Evolutionary conservation across 2,329 filamentous ascomycete species (phyloP).

Genomic region (Capronia americana): DNA sequence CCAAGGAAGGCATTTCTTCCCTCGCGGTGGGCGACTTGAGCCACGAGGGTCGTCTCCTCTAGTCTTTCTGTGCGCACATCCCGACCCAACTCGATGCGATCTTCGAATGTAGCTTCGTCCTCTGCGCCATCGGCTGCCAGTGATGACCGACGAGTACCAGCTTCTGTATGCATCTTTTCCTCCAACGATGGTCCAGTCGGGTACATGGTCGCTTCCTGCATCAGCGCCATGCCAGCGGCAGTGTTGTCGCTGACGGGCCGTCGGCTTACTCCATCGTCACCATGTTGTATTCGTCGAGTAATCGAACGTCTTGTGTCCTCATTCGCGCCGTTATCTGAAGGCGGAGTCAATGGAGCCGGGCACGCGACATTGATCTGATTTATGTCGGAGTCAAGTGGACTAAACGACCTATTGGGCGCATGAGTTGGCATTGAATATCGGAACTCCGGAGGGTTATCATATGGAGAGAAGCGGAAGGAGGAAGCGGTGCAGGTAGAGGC

Average conservation of each 20-base stretch:
- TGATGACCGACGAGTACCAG: slow-evolving; percentile 5
- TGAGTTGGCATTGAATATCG: slow-evolving; percentile 39
- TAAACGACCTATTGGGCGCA: slow-evolving; percentile 32
- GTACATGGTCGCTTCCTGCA: slow-evolving; percentile 40
- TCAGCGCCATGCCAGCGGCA: slow-evolving; percentile 38
- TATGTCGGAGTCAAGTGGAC: slow-evolving; percentile 28
- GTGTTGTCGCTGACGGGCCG: slow-evolving; percentile 34
- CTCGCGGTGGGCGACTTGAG: not conserved
- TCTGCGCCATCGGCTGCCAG: not conserved
- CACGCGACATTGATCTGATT: slow-evolving; percentile 30
- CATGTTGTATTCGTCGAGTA: slow-evolving; percentile 14
- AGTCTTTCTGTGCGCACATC: not conserved
- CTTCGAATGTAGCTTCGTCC: slow-evolving; percentile 8
- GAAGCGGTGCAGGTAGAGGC: not conserved
- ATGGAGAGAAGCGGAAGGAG: slow-evolving; percentile 21
- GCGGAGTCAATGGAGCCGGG: slow-evolving; percentile 35
- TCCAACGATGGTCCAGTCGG: slow-evolving; percentile 18
- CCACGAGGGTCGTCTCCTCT: not conserved
- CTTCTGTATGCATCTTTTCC: slow-evolving; percentile 25
- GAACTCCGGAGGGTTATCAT: slow-evolving; percentile 35
- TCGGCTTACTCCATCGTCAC: slow-evolving; percentile 25
- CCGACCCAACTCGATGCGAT: slow-evolving; percentile 15
- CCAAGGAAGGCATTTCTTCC: not conserved
- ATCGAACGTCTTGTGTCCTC: slow-evolving; percentile 15
- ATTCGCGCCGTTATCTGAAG: slow-evolving; percentile 30